Base-by-base conservation (phyloP, 192 early-diverging fungal species). In the Umbelopsis sp. region DNA sequence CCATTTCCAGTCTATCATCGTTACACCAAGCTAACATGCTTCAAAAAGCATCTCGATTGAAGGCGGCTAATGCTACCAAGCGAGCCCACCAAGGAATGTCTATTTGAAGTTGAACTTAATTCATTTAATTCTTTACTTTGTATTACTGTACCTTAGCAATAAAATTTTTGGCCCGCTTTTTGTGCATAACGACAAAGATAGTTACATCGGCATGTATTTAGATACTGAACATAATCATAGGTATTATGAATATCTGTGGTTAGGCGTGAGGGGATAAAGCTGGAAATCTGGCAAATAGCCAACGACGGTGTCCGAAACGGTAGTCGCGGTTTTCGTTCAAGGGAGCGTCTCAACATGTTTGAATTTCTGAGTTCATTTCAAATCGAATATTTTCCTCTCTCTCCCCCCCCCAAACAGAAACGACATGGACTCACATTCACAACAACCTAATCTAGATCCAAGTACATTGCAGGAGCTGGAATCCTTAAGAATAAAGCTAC, bases 11-110 rank as follows among this genome's bases (percentile, higher is more conserved):
- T 45, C 44, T 78, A 22, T 78, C 72, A 8, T 74, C 77, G 16
- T 71, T 71, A 24, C 77, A 78, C 6, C 77, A 78, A 68, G 72
- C 73, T 9, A 56, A 70, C 25, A 74, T 78, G 72, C 50, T 78
- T 11, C 32, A 69, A 17, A 69, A 73, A 20, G 72, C 77, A 7
- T 78, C 77, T 45, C 51, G 65, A 26, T 65, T 78, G 34, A 74
- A 62, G 31, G 56, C 56, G 16, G 56, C 56, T 31, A 62, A 62
- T 62, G 56, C 56, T 2, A 62, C 29, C 56, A 62, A 62, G 56
- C 56, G 31, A 8, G 2, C 31, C 17, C 29, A 62, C 26, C 26
- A 32, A 34, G 26, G 56, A 29, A 34, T 9, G 14, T 62, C 31
- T 11, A 62, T 34, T 41, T 41, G 38, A 41, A 11, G 8, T 41